phyloP scores from a whole-genome alignment of 257 asterid genomes.

The Buddleja alternifolia region DNA sequence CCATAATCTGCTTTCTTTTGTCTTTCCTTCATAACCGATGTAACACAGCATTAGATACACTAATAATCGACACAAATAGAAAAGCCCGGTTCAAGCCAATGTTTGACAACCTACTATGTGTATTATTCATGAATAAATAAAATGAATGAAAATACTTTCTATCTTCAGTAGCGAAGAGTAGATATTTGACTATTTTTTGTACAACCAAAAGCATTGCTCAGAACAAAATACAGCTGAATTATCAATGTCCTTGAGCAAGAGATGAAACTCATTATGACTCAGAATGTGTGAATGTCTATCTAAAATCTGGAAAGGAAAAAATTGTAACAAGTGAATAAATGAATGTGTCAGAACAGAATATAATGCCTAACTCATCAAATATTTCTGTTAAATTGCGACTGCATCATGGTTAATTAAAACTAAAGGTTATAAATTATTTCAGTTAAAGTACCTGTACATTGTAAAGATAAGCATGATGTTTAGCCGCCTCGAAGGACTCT shows the following conservation, averaged over 20 bases:
- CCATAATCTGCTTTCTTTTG: too few relatives aligned
- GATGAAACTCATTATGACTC: neutral
- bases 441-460: slow-evolving; percentile 56
- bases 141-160: neutral
- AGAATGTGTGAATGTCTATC: slow-evolving; percentile 2
- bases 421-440: slow-evolving; percentile 8
- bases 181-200: neutral
- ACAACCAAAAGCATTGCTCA: slow-evolving; percentile 1
- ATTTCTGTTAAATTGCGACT: neutral
- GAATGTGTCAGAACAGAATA: neutral
- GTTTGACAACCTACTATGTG: neutral
- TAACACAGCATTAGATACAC: too few relatives aligned
- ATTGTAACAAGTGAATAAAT: neutral
- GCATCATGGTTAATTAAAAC: neutral
- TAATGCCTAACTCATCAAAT: neutral
- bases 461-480: slow-evolving; percentile 40
- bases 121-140: neutral
- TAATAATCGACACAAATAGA: too few relatives aligned
- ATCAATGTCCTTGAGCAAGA: neutral
- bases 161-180: neutral
- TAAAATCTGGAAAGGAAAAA: neutral
- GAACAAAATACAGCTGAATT: slow-evolving; percentile 4
- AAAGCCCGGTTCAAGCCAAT: neutral
- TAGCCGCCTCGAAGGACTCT: slow-evolving; percentile 79
- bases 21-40: too few relatives aligned